Conservation (phyloP, 495 filamentous ascomycete species). For the Penicillium alfredii region DNA sequence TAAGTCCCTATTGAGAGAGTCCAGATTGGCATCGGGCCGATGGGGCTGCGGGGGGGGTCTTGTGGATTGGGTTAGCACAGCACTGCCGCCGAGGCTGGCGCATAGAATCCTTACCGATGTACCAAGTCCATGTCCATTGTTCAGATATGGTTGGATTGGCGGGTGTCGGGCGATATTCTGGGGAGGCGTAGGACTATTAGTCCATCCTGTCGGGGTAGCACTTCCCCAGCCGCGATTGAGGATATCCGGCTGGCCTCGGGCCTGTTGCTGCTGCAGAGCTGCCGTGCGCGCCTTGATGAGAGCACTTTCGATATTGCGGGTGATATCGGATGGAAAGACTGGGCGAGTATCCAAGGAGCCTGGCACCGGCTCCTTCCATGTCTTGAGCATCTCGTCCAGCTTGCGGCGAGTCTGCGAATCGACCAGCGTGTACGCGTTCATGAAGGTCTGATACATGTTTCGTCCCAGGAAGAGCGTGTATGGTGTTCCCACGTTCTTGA, state of each 20-base stretch:
- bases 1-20: conserved; percentile 75
- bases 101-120: conserved; percentile 31
- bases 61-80: conserved; percentile 2
- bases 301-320: conserved; percentile 85
- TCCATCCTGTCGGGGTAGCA: conserved; percentile 49
- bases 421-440: conserved; percentile 89
- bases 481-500: conserved; percentile 96
- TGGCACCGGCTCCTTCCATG: conserved; percentile 94
- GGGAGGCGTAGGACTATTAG: conserved; percentile 67
- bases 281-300: conserved; percentile 81
- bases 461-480: conserved; percentile 91
- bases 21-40: conserved; percentile 44
- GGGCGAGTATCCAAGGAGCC: conserved; percentile 82
- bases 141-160: conserved; percentile 20
- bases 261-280: conserved; percentile 64
- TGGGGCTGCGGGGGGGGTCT: conserved; percentile 33
- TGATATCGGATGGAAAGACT: conserved; percentile 80
- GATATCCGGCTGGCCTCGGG: conserved; percentile 57
- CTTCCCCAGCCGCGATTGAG: conserved; percentile 51
- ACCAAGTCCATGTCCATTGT: conserved; percentile 32
- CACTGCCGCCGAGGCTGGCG: too few relatives aligned
- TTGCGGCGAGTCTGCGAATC: conserved; percentile 74
- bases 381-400: conserved; percentile 95
- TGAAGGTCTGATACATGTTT: conserved; percentile 88
- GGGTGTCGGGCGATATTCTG: conserved; percentile 40